Evolutionary conservation across 495 filamentous ascomycete species (phyloP), one percentile per base, ranked within the genome.

Genomic region (Oleoguttula mirabilis): DNA sequence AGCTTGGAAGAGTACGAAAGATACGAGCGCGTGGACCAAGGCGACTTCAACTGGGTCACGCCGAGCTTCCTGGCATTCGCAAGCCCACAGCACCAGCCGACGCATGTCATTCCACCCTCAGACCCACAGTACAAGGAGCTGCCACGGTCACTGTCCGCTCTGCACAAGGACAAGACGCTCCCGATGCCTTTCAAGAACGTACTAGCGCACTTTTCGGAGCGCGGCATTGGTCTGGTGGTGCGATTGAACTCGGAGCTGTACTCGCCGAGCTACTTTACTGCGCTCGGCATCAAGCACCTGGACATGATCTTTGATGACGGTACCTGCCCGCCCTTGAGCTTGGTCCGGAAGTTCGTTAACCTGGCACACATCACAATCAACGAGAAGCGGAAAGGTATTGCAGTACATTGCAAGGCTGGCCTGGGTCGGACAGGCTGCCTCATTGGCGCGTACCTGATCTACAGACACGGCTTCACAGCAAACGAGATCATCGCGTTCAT

Each of bases 241-340:
- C 80, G 90, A 22, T 71, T 99, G 41, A 99, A 99, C 65, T 94
- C 85, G 1, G 80, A 88, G 51, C 76, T 99, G 7, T 99, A 99
- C 66, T 87, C 82, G 4, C 82, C 92, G 5, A 86, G 85, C 16
- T 94, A 84, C 65, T 99, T 99, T 55, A 90, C 86, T 22, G 84
- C 85, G 0, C 72, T 99, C 32, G 92, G 88, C 5, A 96, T 99
- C 54, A 75, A 82, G 41, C 90, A 99, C 58, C 68, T 96, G 16
- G 88, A 99, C 58, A 96, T 99, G 92, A 94, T 96, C 49, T 99
- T 99, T 54, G 90, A 95, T 52, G 90, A 99, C 55, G 90, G 90
- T 19, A 99, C 90, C 5, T 96, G 92, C 62, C 90, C 90, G 12
- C 76, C 84, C 3, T 63, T 99, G 14, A 72, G 73, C 10, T 75